Base-by-base conservation (phyloP, 2,329 filamentous ascomycete genomes). In the Calonectria pseudoreteaudii region DNA sequence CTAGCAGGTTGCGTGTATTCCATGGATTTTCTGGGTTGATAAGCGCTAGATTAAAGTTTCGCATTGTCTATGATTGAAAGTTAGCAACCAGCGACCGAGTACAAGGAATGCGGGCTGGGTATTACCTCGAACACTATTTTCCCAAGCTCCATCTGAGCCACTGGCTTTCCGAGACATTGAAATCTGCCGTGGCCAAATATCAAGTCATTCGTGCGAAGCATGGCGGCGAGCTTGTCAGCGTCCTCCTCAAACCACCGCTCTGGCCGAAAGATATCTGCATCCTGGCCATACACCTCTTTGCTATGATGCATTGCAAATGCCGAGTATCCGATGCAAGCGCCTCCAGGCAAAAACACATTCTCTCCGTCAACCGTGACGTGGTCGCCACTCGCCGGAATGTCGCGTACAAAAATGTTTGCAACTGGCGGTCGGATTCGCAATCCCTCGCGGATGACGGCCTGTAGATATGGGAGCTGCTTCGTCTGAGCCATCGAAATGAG, bases 381-480 rank as follows among this genome's bases (percentile, higher is more conserved):
- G 23, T 83, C 82, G 2, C 83, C 83, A 1, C 72, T 76, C 0
- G 75, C 60, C 0, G 82, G 81, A 2, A 81, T 81, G 5, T 81
- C 76, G 73, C 82, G 72, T 84, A 86, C 2, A 53, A 85, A 81
- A 16, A 84, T 78, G 0, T 84, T 85, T 2, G 83, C 83, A 0
- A 86, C 83, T 0, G 87, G 87, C 2, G 88, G 86, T 73, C 84
- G 85, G 28, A 89, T 83, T 0, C 89, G 84, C 23, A 90, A 80
- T 0, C 85, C 86, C 76, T 90, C 89, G 65, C 86, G 86, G 49
- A 90, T 85, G 7, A 87, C 86, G 0, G 89, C 89, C 74, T 88
- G 86, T 10, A 91, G 82, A 72, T 89, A 90, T 0, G 85, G 85
- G 9, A 90, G 81, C 4, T 77, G 76, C 20, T 83, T 82, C 0